Evolutionary conservation across 768 basidiomycete species (phyloP).

Genomic region (Mycena rosella): DNA sequence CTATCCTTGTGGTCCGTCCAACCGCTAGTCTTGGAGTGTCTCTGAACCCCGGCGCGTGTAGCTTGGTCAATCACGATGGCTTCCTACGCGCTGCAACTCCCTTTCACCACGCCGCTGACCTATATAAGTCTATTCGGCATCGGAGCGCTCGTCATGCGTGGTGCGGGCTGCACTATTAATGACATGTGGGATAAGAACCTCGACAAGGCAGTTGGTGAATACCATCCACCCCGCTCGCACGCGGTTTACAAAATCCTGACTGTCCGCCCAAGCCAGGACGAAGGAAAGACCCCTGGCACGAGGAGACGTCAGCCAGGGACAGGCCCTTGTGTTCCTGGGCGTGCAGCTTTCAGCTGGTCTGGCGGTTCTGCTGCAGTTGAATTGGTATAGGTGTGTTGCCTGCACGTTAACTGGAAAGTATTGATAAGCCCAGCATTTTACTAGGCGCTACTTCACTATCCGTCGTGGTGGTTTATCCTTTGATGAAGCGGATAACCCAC

Average conservation of each 20-base stretch:
- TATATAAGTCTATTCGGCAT: slow-evolving; percentile 88
- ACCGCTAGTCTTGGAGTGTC: not conserved
- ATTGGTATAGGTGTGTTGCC: slow-evolving; percentile 91
- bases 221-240: not conserved
- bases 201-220: slow-evolving; percentile 90
- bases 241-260: slow-evolving; percentile 5
- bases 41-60: slow-evolving; percentile 48
- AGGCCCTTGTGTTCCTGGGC: slow-evolving; percentile 87
- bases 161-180: slow-evolving; percentile 98
- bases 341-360: slow-evolving; percentile 86
- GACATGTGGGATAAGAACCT: slow-evolving; percentile 98
- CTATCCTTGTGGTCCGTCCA: slow-evolving; percentile 89
- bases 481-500: slow-evolving; percentile 97
- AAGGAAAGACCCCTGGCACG: slow-evolving; percentile 88
- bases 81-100: slow-evolving; percentile 80
- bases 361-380: slow-evolving; percentile 89
- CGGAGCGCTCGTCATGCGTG: slow-evolving; percentile 95
- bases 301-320: slow-evolving; percentile 80
- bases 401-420: not conserved
- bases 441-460: slow-evolving; percentile 93
- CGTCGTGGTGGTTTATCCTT: slow-evolving; percentile 89
- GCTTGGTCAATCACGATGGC: slow-evolving; percentile 99
- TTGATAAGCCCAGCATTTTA: slow-evolving; percentile 70
- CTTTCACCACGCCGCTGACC: slow-evolving; percentile 75
- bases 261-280: slow-evolving; percentile 77